A percentile compares a stretch with the other conserved stretches of the same genome.
Conservation (phyloP, 2,329 filamentous ascomycete species). For the Colletotrichum sp. region DNA sequence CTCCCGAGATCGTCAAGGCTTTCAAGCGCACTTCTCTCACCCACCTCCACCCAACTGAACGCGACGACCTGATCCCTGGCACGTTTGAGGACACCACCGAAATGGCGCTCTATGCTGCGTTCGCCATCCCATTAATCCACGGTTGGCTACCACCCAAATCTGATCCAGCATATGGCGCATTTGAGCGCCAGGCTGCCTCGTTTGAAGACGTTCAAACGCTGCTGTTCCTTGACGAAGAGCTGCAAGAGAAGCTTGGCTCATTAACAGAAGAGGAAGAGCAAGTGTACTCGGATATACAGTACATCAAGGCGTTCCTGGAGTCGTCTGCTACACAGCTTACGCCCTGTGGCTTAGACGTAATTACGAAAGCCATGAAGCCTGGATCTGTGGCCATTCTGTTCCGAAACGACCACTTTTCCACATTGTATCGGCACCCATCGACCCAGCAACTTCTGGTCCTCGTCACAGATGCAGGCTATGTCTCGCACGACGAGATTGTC, state of each 20-base stretch:
- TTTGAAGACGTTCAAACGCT: conserved; percentile 94
- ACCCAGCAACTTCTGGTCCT: conserved; percentile 79
- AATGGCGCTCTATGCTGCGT: conserved; percentile 90
- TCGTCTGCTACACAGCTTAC: conserved; percentile 88
- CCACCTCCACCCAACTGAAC: conserved; percentile 55
- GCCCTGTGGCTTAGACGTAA: conserved; percentile 76
- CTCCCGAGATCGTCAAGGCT: conserved; percentile 47
- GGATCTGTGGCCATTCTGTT: conserved; percentile 91
- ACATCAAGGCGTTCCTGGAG: conserved; percentile 83
- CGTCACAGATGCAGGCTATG: conserved; percentile 93
- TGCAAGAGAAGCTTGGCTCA: conserved; percentile 79
- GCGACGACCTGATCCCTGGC: conserved; percentile 62
- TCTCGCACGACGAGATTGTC: conserved; percentile 86
- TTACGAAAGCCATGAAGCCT: conserved; percentile 72
- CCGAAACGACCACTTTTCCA: conserved; percentile 96
- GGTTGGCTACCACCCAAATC: conserved; percentile 83
- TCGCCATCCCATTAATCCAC: conserved; percentile 87
- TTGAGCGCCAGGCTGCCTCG: conserved; percentile 77
- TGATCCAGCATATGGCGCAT: conserved; percentile 71
- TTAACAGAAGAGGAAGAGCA: conserved; percentile 77
- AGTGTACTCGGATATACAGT: conserved; percentile 80
- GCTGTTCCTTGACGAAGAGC: conserved; percentile 85
- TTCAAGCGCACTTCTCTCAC: conserved; percentile 59
- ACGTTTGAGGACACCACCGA: conserved; percentile 87
- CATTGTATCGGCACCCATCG: conserved; percentile 85